Base-by-base conservation (phyloP, 495 filamentous ascomycete genomes). In the Aspergillus panamensis region DNA sequence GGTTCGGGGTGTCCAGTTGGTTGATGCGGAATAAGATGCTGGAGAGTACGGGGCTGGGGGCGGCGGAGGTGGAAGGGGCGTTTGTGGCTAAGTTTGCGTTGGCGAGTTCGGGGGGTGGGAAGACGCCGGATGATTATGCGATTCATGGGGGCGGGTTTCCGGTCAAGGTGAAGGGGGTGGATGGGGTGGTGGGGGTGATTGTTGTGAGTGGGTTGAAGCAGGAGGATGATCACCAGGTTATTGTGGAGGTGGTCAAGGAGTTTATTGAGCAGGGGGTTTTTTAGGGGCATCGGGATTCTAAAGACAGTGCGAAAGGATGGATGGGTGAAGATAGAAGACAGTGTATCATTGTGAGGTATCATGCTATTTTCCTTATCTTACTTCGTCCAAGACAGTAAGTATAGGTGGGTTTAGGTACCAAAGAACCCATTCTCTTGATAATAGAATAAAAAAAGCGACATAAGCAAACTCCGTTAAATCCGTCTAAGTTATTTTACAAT, bases 201-300 rank as follows among this genome's bases (percentile, higher is more conserved):
- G 85, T 91, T 17, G 87, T 92, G 10, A 87, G 83, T 68, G 89
- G 88, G 50, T 71, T 92, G 72, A 85, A 83, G 75, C 87, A 90
- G 72, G 80, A 89, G 68, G 82, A 91, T 69, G 88, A 91, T 71
- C 89, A 93, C 75, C 80, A 80, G 39, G 82, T 91, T 44, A 82
- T 91, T 58, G 80, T 87, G 17, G 42, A 45, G 42, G 42, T 45
- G 42, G 42, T 45, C 14, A 21, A 73, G 61, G 80, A 82, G 53
- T 77, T 75, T 58, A 59, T 74, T 61, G 60, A 50, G 3, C 42
- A 62, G 55, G 64, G 17, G 35, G 25, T 5, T 5, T 25, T 45
- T 21, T 8, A 10, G 9, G 20, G 42, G n/a, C 17, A 45, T 20
- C 17, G 7, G 20, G n/a, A n/a, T n/a, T 16, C 37, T 40, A 40